Percentiles rank a stretch among this genome's conserved stretches.
Evolutionary conservation across 805 yeast species (phyloP).

Genomic region (Nakazawaea siamensis): DNA sequence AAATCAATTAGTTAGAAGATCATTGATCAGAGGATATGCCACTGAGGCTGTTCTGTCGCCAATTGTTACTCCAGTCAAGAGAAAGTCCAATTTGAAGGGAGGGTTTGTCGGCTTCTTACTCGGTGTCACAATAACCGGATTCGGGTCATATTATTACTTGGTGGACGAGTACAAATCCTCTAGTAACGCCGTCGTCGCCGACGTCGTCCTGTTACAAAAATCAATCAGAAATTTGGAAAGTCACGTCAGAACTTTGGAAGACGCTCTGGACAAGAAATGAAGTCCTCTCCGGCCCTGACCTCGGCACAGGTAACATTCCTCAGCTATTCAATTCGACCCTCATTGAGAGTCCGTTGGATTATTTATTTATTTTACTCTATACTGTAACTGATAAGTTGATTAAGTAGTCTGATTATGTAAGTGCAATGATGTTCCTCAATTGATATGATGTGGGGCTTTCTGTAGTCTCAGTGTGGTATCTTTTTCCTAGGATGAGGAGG

Average conservation of each 20-base stretch:
- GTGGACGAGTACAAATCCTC: constrained; percentile 71
- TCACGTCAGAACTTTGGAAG: constrained; percentile 59
- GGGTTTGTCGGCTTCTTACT: constrained; percentile 68
- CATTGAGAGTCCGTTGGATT: no score
- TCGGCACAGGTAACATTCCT: no score
- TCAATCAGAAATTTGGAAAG: constrained; percentile 61
- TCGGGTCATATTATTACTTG: constrained; percentile 68
- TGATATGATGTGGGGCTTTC: no score
- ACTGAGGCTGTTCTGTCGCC: constrained; percentile 1
- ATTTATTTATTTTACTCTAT: no score
- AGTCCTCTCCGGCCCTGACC: no score
- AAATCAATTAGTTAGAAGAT: constrained; percentile 5
- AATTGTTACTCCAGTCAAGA: constrained; percentile 11
- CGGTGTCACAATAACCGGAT: constrained; percentile 70
- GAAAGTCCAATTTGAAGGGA: constrained; percentile 24
- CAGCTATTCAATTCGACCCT: no score
- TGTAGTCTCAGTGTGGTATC: no score
- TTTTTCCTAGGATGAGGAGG: neutral
- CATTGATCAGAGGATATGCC: neutral
- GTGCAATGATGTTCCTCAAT: no score
- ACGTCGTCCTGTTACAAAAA: constrained; percentile 61
- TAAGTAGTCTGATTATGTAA: no score
- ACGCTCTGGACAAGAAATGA: constrained; percentile 21
- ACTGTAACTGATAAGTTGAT: no score
- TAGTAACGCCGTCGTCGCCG: constrained; percentile 65